phyloP scores from a whole-genome alignment of 768 basidiomycete genomes.

The Dictyophora rubrovolvata region DNA sequence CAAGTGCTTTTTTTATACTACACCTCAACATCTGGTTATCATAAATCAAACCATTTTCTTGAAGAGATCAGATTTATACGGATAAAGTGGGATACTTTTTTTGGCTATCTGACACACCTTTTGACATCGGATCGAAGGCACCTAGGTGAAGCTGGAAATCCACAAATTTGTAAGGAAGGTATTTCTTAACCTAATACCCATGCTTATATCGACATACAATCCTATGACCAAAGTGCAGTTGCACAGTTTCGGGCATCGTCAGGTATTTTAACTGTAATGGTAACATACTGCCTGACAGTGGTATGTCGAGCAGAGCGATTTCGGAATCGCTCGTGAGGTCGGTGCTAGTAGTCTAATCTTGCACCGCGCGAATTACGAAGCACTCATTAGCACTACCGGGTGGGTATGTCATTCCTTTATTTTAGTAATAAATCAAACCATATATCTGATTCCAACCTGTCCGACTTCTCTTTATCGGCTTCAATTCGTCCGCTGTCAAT shows the following conservation, averaged over 20 bases:
- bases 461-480: conserved; percentile 42
- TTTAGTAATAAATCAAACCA: too few species aligned
- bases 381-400: conserved; percentile 25
- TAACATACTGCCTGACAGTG: neutral
- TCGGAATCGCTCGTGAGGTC: conserved; percentile 35
- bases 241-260: neutral
- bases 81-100: conserved; percentile 35
- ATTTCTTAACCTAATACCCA: too few species aligned
- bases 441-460: too few species aligned
- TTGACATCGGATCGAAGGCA: neutral
- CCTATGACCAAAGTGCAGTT: too few species aligned
- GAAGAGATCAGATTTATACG: conserved; percentile 3
- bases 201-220: too few species aligned
- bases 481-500: conserved; percentile 24
- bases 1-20: too few species aligned
- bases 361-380: conserved; percentile 38
- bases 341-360: conserved; percentile 45
- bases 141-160: conserved; percentile 2
- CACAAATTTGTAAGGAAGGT: neutral
- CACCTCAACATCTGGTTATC: too few species aligned
- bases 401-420: conserved; percentile 9
- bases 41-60: too few species aligned
- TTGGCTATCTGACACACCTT: conserved; percentile 34
- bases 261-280: conserved; percentile 32
- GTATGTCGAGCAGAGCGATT: conserved; percentile 46